A percentile compares a stretch with the other conserved stretches of the same genome.
Evolutionary conservation across 345 rosid genomes (phyloP).

Genomic region (Populus ilicifolia): DNA sequence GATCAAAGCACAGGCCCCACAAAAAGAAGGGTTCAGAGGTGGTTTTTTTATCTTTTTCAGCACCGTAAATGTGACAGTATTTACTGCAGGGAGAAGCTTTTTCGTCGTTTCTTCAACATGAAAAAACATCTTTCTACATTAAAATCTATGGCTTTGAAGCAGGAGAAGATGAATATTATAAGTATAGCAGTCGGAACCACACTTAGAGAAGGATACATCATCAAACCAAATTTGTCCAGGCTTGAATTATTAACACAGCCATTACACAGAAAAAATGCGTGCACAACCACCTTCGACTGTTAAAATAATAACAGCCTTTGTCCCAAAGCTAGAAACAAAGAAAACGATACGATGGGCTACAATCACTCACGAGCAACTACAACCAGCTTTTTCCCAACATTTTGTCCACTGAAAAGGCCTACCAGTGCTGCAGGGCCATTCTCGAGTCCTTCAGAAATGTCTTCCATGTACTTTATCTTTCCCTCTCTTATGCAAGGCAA

Average conservation of each 20-base stretch:
- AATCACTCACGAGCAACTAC: constrained; percentile 14
- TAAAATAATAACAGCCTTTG: too few relatives aligned
- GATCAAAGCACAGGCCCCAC: too few relatives aligned
- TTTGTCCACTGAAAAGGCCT: constrained; percentile 11
- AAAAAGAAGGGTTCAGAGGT: too few relatives aligned
- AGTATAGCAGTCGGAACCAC: not conserved
- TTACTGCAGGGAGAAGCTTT: not conserved
- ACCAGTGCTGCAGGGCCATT: constrained; percentile 14
- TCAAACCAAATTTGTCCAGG: not conserved
- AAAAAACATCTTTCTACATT: not conserved
- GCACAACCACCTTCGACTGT: too few relatives aligned
- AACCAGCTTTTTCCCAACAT: constrained; percentile 25
- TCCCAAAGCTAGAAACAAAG: not conserved
- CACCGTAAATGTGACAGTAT: too few relatives aligned
- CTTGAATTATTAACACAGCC: not conserved
- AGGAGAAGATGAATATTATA: not conserved
- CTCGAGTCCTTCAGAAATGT: constrained; percentile 20
- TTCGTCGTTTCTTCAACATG: not conserved
- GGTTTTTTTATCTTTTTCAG: too few relatives aligned
- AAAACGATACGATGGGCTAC: not conserved
- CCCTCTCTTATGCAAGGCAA: constrained; percentile 8
- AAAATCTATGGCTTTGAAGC: not conserved
- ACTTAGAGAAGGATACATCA: not conserved
- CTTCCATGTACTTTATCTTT: constrained; percentile 5
- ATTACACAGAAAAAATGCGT: too few relatives aligned